phyloP scores from a whole-genome alignment of 73 alveolate species.

The Tetrahymena thermophila region DNA sequence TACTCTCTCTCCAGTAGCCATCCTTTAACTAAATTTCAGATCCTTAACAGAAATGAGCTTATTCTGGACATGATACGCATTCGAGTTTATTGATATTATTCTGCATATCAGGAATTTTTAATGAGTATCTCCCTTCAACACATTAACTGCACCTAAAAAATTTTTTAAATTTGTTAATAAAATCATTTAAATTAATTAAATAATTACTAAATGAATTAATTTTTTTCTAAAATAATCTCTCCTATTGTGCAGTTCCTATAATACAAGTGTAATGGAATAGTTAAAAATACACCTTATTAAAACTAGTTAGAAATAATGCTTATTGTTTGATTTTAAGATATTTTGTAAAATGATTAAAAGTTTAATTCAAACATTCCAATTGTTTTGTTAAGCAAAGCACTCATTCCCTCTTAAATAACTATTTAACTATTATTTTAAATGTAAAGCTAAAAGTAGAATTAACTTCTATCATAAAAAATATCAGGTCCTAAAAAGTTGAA shows the following conservation, averaged over 20 bases:
- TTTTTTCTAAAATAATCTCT: not conserved
- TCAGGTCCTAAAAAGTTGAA: not conserved
- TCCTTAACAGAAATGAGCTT: not conserved
- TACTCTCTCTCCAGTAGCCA: not conserved
- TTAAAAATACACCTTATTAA: not conserved
- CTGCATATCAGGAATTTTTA: not conserved
- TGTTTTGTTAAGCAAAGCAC: not conserved
- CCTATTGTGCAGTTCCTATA: not conserved
- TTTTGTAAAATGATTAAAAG: not conserved
- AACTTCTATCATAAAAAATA: not conserved
- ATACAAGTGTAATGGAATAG: not conserved
- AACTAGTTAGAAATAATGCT: not conserved
- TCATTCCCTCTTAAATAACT: not conserved
- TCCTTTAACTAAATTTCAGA: not conserved
- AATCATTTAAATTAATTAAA: not conserved
- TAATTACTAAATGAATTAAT: not conserved
- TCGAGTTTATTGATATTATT: not conserved
- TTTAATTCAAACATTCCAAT: not conserved
- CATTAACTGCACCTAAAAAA: not conserved
- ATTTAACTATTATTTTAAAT: not conserved
- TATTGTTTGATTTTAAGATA: not conserved
- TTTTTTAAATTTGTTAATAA: not conserved
- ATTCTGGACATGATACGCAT: not conserved
- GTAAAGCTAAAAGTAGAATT: not conserved
- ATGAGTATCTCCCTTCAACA: not conserved